Evolutionary conservation across 768 basidiomycete species (phyloP).

Genomic region (Pisolithus marmoratus): DNA sequence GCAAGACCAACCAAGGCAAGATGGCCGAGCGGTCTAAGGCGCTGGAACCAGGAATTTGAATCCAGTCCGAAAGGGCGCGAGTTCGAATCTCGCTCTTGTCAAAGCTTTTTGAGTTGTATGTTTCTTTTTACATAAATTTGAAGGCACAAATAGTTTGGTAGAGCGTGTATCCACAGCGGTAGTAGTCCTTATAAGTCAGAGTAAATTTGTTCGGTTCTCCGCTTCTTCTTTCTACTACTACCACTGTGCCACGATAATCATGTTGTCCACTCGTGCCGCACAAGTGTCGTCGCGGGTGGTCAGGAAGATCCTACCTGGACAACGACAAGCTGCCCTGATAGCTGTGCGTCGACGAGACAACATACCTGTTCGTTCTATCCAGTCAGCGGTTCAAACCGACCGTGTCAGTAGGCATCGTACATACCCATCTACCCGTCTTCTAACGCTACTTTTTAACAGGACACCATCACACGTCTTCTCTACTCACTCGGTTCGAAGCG

Average conservation of each 20-base stretch:
- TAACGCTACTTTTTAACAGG: conserved; percentile 42
- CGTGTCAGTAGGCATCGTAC: conserved; percentile 40
- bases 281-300: conserved; percentile 23
- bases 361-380: conserved; percentile 40
- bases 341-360: conserved; percentile 34
- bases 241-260: conserved; percentile 3
- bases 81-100: conserved; percentile 35
- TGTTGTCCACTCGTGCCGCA: conserved; percentile 29
- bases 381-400: conserved; percentile 69
- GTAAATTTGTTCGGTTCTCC: no score
- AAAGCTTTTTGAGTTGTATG: conserved; percentile 11
- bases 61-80: conserved; percentile 30
- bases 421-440: not conserved
- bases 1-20: not conserved
- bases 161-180: no score
- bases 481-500: conserved; percentile 97
- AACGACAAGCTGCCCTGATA: conserved; percentile 35
- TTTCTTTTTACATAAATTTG: no score
- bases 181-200: no score
- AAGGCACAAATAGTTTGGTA: no score
- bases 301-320: conserved; percentile 42
- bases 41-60: conserved; percentile 34
- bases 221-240: no score
- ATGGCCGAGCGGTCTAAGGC: conserved; percentile 23
- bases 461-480: conserved; percentile 93